A percentile compares a stretch with the other conserved stretches of the same genome.
Evolutionary conservation across 2,329 filamentous ascomycete genomes (phyloP).

Genomic region (Tothia fuscella): DNA sequence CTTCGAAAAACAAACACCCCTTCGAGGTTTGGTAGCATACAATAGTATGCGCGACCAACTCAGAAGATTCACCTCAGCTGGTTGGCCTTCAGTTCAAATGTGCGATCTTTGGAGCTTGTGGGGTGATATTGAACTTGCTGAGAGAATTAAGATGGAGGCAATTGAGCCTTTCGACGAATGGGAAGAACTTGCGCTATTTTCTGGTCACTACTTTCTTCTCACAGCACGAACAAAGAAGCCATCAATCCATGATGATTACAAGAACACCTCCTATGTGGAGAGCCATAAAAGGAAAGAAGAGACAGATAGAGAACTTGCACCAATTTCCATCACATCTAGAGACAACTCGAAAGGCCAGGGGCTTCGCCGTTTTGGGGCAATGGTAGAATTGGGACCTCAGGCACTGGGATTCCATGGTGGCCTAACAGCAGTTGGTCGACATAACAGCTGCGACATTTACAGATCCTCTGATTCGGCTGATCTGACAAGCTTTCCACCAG

Average conservation of each 20-base stretch:
- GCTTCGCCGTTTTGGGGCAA: constrained; percentile 15
- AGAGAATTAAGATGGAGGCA: constrained; percentile 51
- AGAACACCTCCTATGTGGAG: neutral
- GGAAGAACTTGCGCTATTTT: constrained; percentile 85
- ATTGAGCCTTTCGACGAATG: constrained; percentile 88
- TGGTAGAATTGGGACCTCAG: constrained; percentile 16
- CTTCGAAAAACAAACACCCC: constrained; percentile 67
- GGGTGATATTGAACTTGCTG: constrained; percentile 53
- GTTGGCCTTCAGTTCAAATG: constrained; percentile 52
- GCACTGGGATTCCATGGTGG: constrained; percentile 32
- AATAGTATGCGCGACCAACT: constrained; percentile 54
- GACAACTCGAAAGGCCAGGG: constrained; percentile 4
- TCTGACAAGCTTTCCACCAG: constrained; percentile 21
- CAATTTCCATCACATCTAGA: neutral
- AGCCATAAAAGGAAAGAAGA: neutral
- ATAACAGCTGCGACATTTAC: constrained; percentile 35
- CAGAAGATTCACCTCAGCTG: constrained; percentile 53
- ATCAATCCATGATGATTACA: neutral
- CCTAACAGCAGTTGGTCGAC: constrained; percentile 35
- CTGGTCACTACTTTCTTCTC: constrained; percentile 72
- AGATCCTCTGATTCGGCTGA: neutral
- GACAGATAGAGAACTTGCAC: neutral
- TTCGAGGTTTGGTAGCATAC: constrained; percentile 63
- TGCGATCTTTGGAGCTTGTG: constrained; percentile 75
- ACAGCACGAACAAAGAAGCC: constrained; percentile 35